These are phyloP conservation scores for Leccinum rimulosum DNA, from an alignment of 768 basidiomycete genomes.

Conservation along the genomic window DNA sequence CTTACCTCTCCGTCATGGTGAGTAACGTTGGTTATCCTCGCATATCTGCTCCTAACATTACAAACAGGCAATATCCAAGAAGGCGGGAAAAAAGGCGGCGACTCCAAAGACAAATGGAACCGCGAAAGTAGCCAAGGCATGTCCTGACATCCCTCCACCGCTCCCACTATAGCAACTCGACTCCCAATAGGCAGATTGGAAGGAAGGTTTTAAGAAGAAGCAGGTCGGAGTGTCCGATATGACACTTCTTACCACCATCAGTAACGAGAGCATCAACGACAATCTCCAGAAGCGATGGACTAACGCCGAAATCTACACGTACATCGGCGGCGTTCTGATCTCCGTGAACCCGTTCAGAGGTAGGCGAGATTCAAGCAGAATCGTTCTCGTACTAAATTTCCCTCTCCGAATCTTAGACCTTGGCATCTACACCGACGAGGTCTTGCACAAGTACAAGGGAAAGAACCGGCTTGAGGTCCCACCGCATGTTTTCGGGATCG, in stretches of 20 bases:
- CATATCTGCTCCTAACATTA: slow-evolving; percentile 2
- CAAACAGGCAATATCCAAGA: slow-evolving; percentile 78
- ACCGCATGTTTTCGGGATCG: slow-evolving; percentile 97
- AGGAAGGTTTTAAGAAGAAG: slow-evolving; percentile 99
- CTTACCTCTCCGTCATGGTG: slow-evolving; percentile 21
- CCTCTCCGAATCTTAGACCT: slow-evolving; percentile 57
- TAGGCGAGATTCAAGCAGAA: slow-evolving; percentile 28
- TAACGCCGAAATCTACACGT: slow-evolving; percentile 96
- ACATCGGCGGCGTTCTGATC: slow-evolving; percentile 96
- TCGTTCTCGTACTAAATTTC: slow-evolving; percentile 6
- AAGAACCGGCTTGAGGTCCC: slow-evolving; percentile 98
- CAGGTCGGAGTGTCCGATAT: slow-evolving; percentile 97
- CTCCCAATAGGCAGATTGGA: slow-evolving; percentile 87
- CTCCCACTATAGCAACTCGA: slow-evolving; percentile 9
- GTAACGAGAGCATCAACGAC: slow-evolving; percentile 96
- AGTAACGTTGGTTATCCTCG: background rate
- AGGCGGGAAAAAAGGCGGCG: slow-evolving; percentile 82
- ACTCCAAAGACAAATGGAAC: slow-evolving; percentile 52
- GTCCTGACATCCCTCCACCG: slow-evolving; percentile 6
- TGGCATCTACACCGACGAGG: slow-evolving; percentile 94
- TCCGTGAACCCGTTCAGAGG: slow-evolving; percentile 99
- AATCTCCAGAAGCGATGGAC: slow-evolving; percentile 97
- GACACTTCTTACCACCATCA: slow-evolving; percentile 95
- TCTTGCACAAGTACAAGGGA: slow-evolving; percentile 81
- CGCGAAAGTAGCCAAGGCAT: slow-evolving; percentile 75